phyloP scores from a whole-genome alignment of 768 basidiomycete genomes.

The Kwoniella botswanensis region DNA sequence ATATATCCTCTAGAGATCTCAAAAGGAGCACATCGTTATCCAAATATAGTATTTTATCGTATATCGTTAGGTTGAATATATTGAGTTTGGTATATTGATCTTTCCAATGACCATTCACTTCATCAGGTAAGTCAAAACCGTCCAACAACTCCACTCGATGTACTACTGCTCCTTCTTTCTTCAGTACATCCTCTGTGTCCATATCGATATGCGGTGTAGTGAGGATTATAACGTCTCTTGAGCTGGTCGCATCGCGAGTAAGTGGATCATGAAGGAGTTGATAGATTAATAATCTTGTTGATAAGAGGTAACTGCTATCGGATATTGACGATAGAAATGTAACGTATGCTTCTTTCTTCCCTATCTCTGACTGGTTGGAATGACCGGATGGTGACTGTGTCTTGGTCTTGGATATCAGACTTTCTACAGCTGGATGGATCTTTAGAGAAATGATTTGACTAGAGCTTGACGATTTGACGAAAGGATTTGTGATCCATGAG shows the following conservation, averaged over 20 bases:
- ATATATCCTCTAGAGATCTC: constrained; percentile 31
- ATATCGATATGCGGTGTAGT: constrained; percentile 26
- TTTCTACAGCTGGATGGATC: constrained; percentile 10
- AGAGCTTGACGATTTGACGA: background rate
- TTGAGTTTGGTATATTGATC: constrained; percentile 36
- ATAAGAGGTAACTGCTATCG: constrained; percentile 20
- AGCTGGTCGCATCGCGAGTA: constrained; percentile 19
- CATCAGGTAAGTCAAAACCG: constrained; percentile 26
- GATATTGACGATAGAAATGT: constrained; percentile 31
- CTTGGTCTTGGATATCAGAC: background rate
- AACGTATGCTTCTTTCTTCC: constrained; percentile 35
- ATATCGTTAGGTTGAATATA: constrained; percentile 35
- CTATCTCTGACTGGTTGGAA: background rate
- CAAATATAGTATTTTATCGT: constrained; percentile 25
- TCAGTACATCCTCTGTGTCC: constrained; percentile 17
- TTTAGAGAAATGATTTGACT: background rate
- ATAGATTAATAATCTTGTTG: constrained; percentile 30
- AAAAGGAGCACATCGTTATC: constrained; percentile 29
- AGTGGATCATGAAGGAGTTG: constrained; percentile 30
- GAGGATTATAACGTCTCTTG: constrained; percentile 28
- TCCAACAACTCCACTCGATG: constrained; percentile 11
- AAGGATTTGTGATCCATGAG: background rate
- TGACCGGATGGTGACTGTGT: background rate
- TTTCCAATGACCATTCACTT: constrained; percentile 26
- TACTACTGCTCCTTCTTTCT: constrained; percentile 29